Conservation (phyloP, 148 eudicot species). For the Euryodendron excelsum region DNA sequence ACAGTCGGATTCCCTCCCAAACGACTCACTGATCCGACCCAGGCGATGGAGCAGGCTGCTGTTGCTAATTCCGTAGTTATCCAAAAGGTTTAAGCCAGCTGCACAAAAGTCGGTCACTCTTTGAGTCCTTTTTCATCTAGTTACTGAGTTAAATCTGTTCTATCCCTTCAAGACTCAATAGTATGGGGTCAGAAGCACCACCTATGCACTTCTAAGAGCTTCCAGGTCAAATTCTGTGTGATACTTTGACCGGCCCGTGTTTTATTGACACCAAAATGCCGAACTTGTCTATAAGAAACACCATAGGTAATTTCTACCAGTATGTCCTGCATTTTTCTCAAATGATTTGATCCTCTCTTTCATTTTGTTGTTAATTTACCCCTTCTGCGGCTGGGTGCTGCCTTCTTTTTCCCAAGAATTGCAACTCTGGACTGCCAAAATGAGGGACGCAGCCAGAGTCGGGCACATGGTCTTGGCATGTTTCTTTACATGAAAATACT, state of each 20-base stretch:
- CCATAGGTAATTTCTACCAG: too few species aligned
- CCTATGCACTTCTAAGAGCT: constrained; percentile 6
- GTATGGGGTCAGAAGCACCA: not conserved
- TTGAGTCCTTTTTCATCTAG: not conserved
- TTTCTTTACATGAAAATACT: constrained; percentile 10
- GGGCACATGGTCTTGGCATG: not conserved
- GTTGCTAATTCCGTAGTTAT: constrained; percentile 66
- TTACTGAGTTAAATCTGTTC: not conserved
- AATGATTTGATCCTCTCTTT: not conserved
- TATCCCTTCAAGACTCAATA: not conserved
- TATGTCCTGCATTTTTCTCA: not conserved
- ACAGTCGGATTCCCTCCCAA: constrained; percentile 70
- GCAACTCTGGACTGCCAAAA: not conserved
- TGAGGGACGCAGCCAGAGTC: constrained; percentile 6
- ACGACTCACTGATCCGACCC: constrained; percentile 50
- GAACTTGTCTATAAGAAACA: not conserved
- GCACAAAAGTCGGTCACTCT: not conserved
- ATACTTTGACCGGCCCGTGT: not conserved
- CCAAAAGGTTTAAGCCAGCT: constrained; percentile 41
- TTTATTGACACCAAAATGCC: not conserved
- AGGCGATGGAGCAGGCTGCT: constrained; percentile 62
- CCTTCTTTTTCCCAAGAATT: not conserved
- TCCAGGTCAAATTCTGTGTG: not conserved
- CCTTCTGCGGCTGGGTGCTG: not conserved
- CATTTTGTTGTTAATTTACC: not conserved